Evolutionary conservation across 495 filamentous ascomycete genomes (phyloP), one percentile per base, ranked within the genome.

Genomic region (Penicillium canescens): DNA sequence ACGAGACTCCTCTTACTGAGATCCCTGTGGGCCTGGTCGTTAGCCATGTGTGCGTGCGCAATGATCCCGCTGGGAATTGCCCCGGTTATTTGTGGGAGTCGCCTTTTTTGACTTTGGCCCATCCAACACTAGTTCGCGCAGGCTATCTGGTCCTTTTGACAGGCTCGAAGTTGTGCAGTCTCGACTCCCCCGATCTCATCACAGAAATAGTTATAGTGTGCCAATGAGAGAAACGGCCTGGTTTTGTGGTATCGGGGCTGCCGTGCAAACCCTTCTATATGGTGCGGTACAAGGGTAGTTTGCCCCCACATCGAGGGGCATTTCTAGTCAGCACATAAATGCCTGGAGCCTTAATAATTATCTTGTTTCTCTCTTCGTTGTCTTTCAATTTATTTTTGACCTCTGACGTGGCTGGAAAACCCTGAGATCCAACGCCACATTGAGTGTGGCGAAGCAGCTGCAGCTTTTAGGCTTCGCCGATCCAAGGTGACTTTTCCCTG

Each of bases 401-500:
- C 48, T 50, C 61, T 65, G 64, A 67, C 64, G 64, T 67, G 64
- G 64, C 56, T 55, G 46, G 50, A 59, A 61, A 61, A 56, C 52
- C 53, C 47, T 58, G 55, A 42, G 31, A 52, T 38, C 14, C 16
- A 37, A 52, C 52, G 64, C 64, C 61, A 65, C 64, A 62, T 40
- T 55, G 55, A 16, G 38, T 41, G 40, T 42, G 40, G 40, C 73
- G 73, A 67, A 76, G 73, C 59, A 60, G 56, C 54, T 74, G 70
- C 70, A 70, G 69, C 55, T 60, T 54, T 42, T 13, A 42, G 54
- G 40, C 47, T 57, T 49, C 50, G 62, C 47, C 43, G 63, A 66
- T 64, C 63, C 50, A 61, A 53, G 45, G 54, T 63, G 50, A 52
- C 55, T 62, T 52, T 56, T 66, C 57, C 50, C 37, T 52, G 55